These are phyloP conservation scores for Penicillium parvum DNA, from an alignment of 495 filamentous ascomycete species.

Conservation along the genomic window DNA sequence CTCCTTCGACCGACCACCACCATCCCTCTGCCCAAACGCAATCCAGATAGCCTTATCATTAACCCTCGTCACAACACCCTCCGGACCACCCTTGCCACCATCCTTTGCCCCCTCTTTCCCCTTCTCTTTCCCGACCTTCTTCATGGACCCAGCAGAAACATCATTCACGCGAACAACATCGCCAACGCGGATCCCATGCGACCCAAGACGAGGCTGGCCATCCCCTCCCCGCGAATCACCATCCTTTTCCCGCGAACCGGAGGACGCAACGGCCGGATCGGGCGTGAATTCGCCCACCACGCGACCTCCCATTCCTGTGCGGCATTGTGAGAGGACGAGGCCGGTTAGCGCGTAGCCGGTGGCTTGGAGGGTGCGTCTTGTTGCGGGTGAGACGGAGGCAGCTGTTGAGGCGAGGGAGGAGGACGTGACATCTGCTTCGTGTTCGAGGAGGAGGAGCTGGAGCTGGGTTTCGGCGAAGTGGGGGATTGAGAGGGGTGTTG, in stretches of 20 bases:
- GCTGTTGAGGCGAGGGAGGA: conserved; percentile 60
- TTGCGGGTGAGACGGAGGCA: conserved; percentile 62
- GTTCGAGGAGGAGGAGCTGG: conserved; percentile 70
- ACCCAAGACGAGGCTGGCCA: conserved; percentile 47
- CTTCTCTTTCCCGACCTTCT: conserved; percentile 60
- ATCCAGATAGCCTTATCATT: conserved; percentile 56
- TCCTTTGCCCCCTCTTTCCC: conserved; percentile 53
- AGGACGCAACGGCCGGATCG: conserved; percentile 59
- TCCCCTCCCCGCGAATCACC: conserved; percentile 33
- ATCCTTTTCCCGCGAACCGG: conserved; percentile 10
- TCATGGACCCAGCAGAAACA: conserved; percentile 62
- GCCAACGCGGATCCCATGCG: conserved; percentile 81
- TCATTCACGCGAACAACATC: conserved; percentile 83
- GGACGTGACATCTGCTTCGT: conserved; percentile 58
- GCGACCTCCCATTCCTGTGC: conserved; percentile 88
- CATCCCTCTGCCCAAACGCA: conserved; percentile 62
- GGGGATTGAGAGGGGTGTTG: conserved; percentile 55
- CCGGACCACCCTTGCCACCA: conserved; percentile 50
- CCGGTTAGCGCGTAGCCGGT: conserved; percentile 87
- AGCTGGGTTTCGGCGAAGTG: conserved; percentile 77
- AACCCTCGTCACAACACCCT: conserved; percentile 78
- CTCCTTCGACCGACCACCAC: conserved; percentile 41
- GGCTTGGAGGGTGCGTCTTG: conserved; percentile 70
- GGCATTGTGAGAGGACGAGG: conserved; percentile 66
- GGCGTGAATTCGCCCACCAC: conserved; percentile 76